phyloP scores from a whole-genome alignment of 2,329 filamentous ascomycete species.

The Aspergillus sp. region DNA sequence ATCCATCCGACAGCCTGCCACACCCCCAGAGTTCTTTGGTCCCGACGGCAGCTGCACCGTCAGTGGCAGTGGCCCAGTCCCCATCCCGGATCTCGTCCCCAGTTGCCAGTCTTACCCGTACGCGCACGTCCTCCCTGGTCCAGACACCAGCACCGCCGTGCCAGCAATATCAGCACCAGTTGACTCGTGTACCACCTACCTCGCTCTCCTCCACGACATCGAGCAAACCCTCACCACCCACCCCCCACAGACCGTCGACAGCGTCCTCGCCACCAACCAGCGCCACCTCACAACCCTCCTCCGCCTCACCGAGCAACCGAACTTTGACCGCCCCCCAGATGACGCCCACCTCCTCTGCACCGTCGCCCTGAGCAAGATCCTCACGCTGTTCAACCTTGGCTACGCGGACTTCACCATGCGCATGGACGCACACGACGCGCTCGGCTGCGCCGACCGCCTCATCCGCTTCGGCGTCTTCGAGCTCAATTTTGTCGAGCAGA shows the following conservation, averaged over 20 bases:
- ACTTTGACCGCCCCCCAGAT: constrained; percentile 5
- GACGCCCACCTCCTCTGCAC: constrained; percentile 14
- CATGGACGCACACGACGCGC: constrained; percentile 5
- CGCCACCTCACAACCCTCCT: constrained; percentile 12
- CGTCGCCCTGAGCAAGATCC: constrained; percentile 13
- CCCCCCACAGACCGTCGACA: constrained; percentile 5
- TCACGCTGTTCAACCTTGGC: constrained; percentile 8
- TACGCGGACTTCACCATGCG: constrained; percentile 9
- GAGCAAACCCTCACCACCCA: constrained; percentile 10
- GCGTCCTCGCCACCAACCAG: constrained; percentile 11
- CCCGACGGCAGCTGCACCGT: background rate
- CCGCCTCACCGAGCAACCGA: constrained; percentile 4
- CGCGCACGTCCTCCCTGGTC: background rate
- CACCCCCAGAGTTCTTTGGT: background rate
- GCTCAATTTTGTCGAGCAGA: constrained; percentile 13
- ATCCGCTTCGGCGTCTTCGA: constrained; percentile 12
- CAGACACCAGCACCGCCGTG: background rate
- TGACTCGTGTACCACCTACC: constrained; percentile 3
- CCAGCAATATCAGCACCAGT: background rate
- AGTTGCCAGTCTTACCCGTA: background rate
- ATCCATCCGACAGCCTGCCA: background rate
- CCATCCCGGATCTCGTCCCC: background rate
- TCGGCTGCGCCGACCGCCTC: constrained; percentile 5
- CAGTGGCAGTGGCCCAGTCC: background rate
- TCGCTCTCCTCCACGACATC: constrained; percentile 12